A percentile compares a stretch with the other conserved stretches of the same genome.
These are phyloP conservation scores for Graphium sp. DNA, from an alignment of 2,329 filamentous ascomycete species.

Conservation along the genomic window DNA sequence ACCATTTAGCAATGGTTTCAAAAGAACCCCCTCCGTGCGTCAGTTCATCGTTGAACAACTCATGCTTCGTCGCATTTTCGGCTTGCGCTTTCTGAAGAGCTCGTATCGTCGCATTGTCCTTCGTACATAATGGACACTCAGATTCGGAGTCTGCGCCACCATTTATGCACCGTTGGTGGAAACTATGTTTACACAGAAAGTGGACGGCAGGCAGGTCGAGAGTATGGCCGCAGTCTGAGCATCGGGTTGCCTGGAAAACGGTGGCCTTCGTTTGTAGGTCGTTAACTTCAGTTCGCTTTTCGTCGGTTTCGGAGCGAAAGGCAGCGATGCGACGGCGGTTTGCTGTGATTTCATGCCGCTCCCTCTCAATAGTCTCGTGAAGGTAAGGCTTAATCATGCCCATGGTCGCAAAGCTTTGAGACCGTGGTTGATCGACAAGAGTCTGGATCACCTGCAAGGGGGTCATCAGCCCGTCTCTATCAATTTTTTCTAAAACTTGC, in stretches of 20 bases:
- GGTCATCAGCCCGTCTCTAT: conserved; percentile 82
- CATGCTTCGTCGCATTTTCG: conserved; percentile 73
- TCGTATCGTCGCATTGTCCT: conserved; percentile 72
- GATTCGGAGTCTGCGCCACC: conserved; percentile 33
- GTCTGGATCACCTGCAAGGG: conserved; percentile 94
- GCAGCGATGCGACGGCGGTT: conserved; percentile 72
- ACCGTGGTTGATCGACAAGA: conserved; percentile 39
- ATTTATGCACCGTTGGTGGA: conserved; percentile 76
- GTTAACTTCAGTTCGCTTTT: conserved; percentile 61
- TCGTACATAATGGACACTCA: conserved; percentile 76
- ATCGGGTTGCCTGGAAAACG: conserved; percentile 82
- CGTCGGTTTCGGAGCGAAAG: conserved; percentile 68
- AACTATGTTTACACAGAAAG: conserved; percentile 93
- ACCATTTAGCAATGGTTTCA: conserved; percentile 86
- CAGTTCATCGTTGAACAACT: conserved; percentile 72
- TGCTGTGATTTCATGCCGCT: conserved; percentile 65
- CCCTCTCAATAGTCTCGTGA: conserved; percentile 71
- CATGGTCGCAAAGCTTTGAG: conserved; percentile 68
- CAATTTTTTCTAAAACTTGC: conserved; percentile 67
- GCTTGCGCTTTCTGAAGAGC: conserved; percentile 76
- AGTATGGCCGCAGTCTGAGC: conserved; percentile 60
- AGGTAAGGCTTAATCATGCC: conserved; percentile 93
- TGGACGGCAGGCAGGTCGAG: conserved; percentile 85
- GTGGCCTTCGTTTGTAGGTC: conserved; percentile 65
- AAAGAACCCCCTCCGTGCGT: conserved; percentile 67